Evolutionary conservation across 345 rosid species (phyloP).

Genomic region (Brassica nigra): DNA sequence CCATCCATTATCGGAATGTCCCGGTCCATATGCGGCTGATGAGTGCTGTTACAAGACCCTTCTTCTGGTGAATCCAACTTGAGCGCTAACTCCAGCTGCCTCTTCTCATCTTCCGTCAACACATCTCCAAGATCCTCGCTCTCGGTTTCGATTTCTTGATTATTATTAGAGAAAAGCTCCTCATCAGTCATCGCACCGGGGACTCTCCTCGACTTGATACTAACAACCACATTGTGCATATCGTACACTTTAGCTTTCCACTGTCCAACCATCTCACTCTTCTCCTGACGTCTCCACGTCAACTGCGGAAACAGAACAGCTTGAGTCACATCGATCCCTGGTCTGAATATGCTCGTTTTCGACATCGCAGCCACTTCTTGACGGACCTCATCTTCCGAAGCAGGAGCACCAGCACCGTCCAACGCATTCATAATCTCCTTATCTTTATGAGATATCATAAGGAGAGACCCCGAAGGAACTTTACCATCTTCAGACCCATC

Average conservation of each 20-base stretch:
- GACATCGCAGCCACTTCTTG: conserved; percentile 98
- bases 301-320: conserved; percentile 96
- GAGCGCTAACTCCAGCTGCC: conserved; percentile 88
- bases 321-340: conserved; percentile 94
- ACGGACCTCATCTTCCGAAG: conserved; percentile 84
- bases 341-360: conserved; percentile 92
- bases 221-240: conserved; percentile 97
- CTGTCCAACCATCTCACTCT: conserved; percentile 78
- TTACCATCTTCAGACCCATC: conserved; percentile 93
- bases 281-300: conserved; percentile 99
- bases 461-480: conserved; percentile 78
- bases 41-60: conserved; percentile 42
- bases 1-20: conserved; percentile 76
- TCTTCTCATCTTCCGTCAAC: conserved; percentile 89
- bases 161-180: conserved; percentile 50
- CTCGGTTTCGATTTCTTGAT: conserved; percentile 79
- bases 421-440: conserved; percentile 97
- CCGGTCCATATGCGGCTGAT: conserved; percentile 56
- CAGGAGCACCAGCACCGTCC: conserved; percentile 91
- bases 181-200: conserved; percentile 99
- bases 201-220: conserved; percentile 92
- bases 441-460: conserved; percentile 95
- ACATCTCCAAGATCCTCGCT: conserved; percentile 84
- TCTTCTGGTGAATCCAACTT: conserved; percentile 66
- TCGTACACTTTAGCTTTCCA: conserved; percentile 98